phyloP scores from a whole-genome alignment of 192 early-diverging fungal genomes.

The Coemansia sp. region DNA sequence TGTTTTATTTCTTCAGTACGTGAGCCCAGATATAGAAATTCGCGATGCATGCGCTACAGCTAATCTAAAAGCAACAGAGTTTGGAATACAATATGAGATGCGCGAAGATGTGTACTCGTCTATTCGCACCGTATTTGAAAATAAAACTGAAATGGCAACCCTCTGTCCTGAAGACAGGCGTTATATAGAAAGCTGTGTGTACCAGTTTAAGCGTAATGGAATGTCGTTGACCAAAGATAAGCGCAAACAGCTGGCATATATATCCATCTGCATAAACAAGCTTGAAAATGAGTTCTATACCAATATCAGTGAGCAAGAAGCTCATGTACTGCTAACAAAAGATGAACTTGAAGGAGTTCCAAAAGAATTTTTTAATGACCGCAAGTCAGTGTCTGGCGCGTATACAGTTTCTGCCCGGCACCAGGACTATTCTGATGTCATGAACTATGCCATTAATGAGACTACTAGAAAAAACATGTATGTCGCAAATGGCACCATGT shows the following conservation, averaged over 20 bases:
- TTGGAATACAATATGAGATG: conserved; percentile 13
- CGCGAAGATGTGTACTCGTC: conserved; percentile 56
- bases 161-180: conserved; percentile 60
- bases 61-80: conserved; percentile 39
- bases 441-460: conserved; percentile 47
- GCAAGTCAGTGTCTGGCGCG: not conserved
- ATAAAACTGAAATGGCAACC: conserved; percentile 20
- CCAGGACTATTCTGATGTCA: conserved; percentile 44
- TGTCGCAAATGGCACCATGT: conserved; percentile 48
- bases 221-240: conserved; percentile 59
- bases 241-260: conserved; percentile 56
- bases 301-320: conserved; percentile 58
- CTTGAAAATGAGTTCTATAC: conserved; percentile 57
- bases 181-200: conserved; percentile 57
- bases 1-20: conserved; percentile 21
- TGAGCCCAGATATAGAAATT: conserved; percentile 52
- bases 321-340: conserved; percentile 26
- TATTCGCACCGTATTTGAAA: conserved; percentile 45
- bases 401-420: conserved; percentile 67
- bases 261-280: conserved; percentile 60
- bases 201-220: conserved; percentile 64
- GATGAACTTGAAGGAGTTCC: conserved; percentile 66
- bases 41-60: conserved; percentile 65
- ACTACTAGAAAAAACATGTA: conserved; percentile 42
- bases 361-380: conserved; percentile 57